Percentiles rank a stretch among this genome's conserved stretches.
Conservation (phyloP, 106 monocot species). For the Acorus gramineus region DNA sequence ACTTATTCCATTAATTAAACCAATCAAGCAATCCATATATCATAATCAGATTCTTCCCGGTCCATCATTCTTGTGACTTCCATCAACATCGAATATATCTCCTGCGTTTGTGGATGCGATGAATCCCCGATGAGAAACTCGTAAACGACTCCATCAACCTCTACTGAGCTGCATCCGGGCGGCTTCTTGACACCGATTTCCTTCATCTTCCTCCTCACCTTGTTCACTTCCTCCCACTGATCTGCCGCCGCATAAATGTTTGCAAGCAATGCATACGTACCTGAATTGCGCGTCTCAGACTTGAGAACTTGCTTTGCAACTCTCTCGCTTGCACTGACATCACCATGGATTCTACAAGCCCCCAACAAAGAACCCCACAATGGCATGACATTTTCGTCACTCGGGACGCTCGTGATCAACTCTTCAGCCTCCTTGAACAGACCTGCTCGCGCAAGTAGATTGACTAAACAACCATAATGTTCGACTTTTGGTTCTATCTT, state of each 20-base stretch:
- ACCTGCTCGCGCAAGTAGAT: constrained; percentile 51
- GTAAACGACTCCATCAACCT: constrained; percentile 19
- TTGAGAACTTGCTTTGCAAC: constrained; percentile 7
- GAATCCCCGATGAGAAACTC: constrained; percentile 42
- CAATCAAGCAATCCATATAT: too few relatives aligned
- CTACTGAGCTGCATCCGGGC: constrained; percentile 43
- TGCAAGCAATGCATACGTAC: constrained; percentile 19
- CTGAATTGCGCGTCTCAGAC: constrained; percentile 12
- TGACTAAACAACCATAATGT: constrained; percentile 54
- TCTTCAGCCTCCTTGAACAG: constrained; percentile 39
- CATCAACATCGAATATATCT: constrained; percentile 9
- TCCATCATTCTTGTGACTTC: constrained; percentile 11
- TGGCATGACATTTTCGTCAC: constrained; percentile 13
- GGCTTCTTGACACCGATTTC: constrained; percentile 31
- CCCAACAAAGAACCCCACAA: constrained; percentile 50
- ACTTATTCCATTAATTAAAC: too few relatives aligned
- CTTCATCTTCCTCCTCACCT: constrained; percentile 28
- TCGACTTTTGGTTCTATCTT: constrained; percentile 38
- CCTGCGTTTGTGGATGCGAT: constrained; percentile 8
- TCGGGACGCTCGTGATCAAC: constrained; percentile 24
- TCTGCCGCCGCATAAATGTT: constrained; percentile 37
- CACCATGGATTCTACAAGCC: constrained; percentile 43
- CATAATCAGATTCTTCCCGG: background rate
- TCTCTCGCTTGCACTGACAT: constrained; percentile 18
- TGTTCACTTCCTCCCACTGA: constrained; percentile 28